Base-by-base conservation (phyloP, 2,329 filamentous ascomycete species). In the Diplodia mutila region DNA sequence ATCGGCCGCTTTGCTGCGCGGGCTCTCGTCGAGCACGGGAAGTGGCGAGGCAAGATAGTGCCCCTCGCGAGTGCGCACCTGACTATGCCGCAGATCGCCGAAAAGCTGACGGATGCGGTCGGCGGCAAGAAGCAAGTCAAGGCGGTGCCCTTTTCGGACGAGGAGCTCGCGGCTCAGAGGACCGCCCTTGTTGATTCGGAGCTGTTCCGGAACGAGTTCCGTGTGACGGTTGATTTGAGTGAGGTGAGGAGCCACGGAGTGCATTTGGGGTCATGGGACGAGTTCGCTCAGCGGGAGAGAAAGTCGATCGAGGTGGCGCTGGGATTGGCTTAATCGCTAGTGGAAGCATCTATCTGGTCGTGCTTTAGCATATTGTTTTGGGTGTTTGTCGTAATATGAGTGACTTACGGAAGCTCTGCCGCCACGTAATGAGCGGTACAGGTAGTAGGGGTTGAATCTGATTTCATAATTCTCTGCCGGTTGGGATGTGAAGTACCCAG, bases 1-100 rank as follows among this genome's bases (percentile, higher is more conserved):
- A 54, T 65, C 12, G 63, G 63, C 11, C 27, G 18, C 16, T 65
- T 65, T 37, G 49, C 51, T 5, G 63, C 63, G 16, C 18, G 37
- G 25, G 49, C 49, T 1, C 51, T 65, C 18, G n/a, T 53, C 1
- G 48, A 51, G 21, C 11, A 4, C 8, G 55, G 39, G 7, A 12
- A 8, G 32, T 59, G 55, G 55, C 18, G 21, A 4, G 55, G 18
- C 14, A 27, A 4, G 55, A 23, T 46, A 3, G 32, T 59, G 11
- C 34, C 55, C 32, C 55, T 59, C 11, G 55, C 55, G n/a, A 25
- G 55, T 18, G 34, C 12, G 21, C 32, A 46, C 21, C 21, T 39
- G 55, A 59, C 55, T 1, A 23, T 59, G 18, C 11, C 12, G 21
- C 14, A 59, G 34, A 39, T 39, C 0, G 55, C 55, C 18, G 34